Evolutionary conservation across 1,284 basidiomycete genomes (phyloP), one percentile per base, ranked within the genome.

Genomic region (Inonotus hispidus): DNA sequence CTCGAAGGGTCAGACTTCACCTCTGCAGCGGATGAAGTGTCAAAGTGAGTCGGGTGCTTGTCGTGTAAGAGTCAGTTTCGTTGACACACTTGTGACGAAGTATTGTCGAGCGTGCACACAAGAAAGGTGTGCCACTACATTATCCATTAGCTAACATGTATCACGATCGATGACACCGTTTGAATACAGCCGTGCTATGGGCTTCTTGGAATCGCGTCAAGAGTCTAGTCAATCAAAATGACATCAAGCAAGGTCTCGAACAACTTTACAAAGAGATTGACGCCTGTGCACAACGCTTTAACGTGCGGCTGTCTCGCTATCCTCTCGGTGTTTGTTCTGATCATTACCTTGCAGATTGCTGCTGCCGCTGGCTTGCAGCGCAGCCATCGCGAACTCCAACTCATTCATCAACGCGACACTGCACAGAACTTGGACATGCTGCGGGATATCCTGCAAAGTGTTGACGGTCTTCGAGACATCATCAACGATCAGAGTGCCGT

Each of bases 191-290:
- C 19, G 56, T 63, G 37, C 71, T 72, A 46, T 79, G 78, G 79
- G 71, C 71, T 14, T 65, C 65, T 1, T 71, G 74, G 65, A 73
- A 67, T 63, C 71, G 67, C 27, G 64, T 77, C 37, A 72, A 70
- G 65, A 74, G 74, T 57, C 74, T 79, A 61, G 62, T 76, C 4
- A 66, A 70, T 35, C 75, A 76, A 62, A 59, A 68, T 5, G 76
- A 77, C 50, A 77, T 79, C 37, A 74, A 71, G 59, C 68, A 74
- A 21, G 76, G 73, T 0, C 72, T 79, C 32, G 73, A 77, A 49
- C 66, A 69, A 50, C 67, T 77, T 13, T 70, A 77, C 60, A 69
- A 67, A 50, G 72, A 77, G 58, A 70, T 79, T 19, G 73, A 77
- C 38, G 64, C 64, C n/a, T 72, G 72, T 19, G 69, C 62, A 13